Conservation (phyloP, 192 early-diverging fungal genomes). For the Oehlia diaphana region DNA sequence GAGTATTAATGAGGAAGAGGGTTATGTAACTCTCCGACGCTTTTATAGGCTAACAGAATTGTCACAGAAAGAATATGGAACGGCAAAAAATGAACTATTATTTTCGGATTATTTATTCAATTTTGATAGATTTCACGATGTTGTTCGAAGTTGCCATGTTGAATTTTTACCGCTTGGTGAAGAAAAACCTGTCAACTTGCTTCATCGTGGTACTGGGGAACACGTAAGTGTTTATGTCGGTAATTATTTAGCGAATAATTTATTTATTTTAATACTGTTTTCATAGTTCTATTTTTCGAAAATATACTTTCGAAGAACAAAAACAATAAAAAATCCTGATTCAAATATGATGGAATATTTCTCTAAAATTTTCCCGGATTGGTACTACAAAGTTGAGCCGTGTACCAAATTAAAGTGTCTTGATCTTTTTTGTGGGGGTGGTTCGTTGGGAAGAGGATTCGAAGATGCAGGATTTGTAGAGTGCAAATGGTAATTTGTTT, state of each 20-base stretch:
- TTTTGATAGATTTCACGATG: not conserved
- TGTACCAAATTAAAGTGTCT: slow-evolving; percentile 12
- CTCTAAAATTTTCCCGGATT: not conserved
- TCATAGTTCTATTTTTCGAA: slow-evolving; percentile 23
- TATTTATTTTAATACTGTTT: not conserved
- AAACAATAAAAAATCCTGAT: not conserved
- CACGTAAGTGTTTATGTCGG: slow-evolving; percentile 26
- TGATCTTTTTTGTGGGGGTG: slow-evolving; percentile 37
- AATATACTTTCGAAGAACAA: slow-evolving; percentile 13
- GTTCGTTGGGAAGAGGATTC: slow-evolving; percentile 32
- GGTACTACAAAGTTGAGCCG: slow-evolving; percentile 8
- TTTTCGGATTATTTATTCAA: slow-evolving; percentile 23
- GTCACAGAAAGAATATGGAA: not conserved
- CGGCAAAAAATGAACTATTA: slow-evolving; percentile 15
- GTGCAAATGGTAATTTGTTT: slow-evolving; percentile 30
- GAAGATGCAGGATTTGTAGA: slow-evolving; percentile 32
- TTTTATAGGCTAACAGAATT: slow-evolving; percentile 11
- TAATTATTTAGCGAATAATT: not conserved
- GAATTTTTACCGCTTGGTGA: not conserved
- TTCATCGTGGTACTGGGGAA: slow-evolving; percentile 32
- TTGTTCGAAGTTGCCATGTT: slow-evolving; percentile 12
- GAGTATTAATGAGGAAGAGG: not conserved
- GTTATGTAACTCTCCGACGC: not conserved
- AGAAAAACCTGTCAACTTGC: slow-evolving; percentile 24
- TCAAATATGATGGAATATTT: slow-evolving; percentile 10